A percentile compares a stretch with the other conserved stretches of the same genome.
Conservation (phyloP, 805 yeast genomes). For the Kodamaea kaohsiungensis region DNA sequence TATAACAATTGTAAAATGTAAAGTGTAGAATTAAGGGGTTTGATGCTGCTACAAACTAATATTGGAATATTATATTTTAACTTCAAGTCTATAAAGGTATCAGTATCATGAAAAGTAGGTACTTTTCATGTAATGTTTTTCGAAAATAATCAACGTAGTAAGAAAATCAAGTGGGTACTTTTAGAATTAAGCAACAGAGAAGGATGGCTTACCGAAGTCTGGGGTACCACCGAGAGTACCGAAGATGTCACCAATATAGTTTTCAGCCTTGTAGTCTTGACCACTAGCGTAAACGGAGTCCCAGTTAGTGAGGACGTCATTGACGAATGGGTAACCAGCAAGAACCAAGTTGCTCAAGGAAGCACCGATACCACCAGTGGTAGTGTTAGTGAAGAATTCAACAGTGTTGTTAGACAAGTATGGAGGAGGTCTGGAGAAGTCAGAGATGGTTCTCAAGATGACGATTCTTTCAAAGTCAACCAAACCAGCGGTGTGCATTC, state of each 20-base stretch:
- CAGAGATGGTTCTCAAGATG: conserved; percentile 61
- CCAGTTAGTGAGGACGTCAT: conserved; percentile 55
- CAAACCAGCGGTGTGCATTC: conserved; percentile 55
- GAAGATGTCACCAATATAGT: conserved; percentile 63
- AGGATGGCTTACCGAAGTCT: conserved; percentile 35
- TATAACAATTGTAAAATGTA: no score
- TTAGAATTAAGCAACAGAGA: conserved; percentile 22
- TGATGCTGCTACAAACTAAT: background rate
- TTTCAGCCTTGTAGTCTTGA: conserved; percentile 41
- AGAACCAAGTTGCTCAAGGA: conserved; percentile 51
- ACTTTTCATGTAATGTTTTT: background rate
- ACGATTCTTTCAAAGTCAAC: conserved; percentile 60
- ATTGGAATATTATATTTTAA: background rate
- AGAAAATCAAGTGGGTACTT: background rate
- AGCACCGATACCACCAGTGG: conserved; percentile 52
- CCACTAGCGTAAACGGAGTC: conserved; percentile 32
- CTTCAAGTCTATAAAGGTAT: background rate
- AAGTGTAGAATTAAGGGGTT: no score
- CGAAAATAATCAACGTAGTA: background rate
- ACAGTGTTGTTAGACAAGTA: conserved; percentile 44
- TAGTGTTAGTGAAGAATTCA: conserved; percentile 49
- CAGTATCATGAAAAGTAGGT: background rate
- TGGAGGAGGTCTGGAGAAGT: conserved; percentile 57
- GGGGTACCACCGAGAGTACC: conserved; percentile 53
- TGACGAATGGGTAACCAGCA: conserved; percentile 56